Percentiles rank a stretch among this genome's conserved stretches.
phyloP scores from a whole-genome alignment of 1,284 basidiomycete species.

The Apiotrichum mycotoxinovorans region DNA sequence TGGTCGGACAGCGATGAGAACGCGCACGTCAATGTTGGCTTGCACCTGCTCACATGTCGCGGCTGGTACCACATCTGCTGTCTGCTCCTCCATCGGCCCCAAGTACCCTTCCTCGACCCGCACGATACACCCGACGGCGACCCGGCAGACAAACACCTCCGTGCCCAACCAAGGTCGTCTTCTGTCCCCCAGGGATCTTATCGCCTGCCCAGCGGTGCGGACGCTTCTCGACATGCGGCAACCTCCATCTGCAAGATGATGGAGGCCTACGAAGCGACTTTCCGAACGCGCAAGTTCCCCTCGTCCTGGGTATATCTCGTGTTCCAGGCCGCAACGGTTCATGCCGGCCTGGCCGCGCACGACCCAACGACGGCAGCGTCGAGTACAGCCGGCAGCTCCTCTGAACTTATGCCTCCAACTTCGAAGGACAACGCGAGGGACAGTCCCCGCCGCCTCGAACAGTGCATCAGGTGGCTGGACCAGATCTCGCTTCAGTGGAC shows the following conservation, averaged over 20 bases:
- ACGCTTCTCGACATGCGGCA: slow-evolving; percentile 10
- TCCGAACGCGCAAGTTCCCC: slow-evolving; percentile 20
- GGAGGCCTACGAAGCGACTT: slow-evolving; percentile 16
- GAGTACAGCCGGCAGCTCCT: neutral
- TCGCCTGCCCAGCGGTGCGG: slow-evolving; percentile 11
- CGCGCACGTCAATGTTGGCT: slow-evolving; percentile 13
- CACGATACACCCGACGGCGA: neutral
- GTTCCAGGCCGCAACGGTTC: slow-evolving; percentile 20
- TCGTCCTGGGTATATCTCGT: slow-evolving; percentile 19
- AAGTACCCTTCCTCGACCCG: slow-evolving; percentile 19
- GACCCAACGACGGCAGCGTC: no score
- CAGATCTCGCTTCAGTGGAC: slow-evolving; percentile 18
- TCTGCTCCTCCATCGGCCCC: slow-evolving; percentile 20
- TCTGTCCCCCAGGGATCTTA: neutral
- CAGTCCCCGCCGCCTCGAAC: slow-evolving; percentile 11
- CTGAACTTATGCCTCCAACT: neutral
- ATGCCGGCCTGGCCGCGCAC: slow-evolving; percentile 16
- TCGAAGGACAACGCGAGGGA: slow-evolving; percentile 12
- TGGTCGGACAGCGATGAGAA: slow-evolving; percentile 16
- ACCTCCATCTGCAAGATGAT: slow-evolving; percentile 19
- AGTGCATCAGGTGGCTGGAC: slow-evolving; percentile 22
- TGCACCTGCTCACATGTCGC: slow-evolving; percentile 15
- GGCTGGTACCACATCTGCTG: slow-evolving; percentile 20
- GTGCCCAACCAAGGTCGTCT: neutral
- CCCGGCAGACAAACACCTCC: neutral